These are phyloP conservation scores for Penicillium olsonii DNA, from an alignment of 2,329 filamentous ascomycete species.

Conservation along the genomic window DNA sequence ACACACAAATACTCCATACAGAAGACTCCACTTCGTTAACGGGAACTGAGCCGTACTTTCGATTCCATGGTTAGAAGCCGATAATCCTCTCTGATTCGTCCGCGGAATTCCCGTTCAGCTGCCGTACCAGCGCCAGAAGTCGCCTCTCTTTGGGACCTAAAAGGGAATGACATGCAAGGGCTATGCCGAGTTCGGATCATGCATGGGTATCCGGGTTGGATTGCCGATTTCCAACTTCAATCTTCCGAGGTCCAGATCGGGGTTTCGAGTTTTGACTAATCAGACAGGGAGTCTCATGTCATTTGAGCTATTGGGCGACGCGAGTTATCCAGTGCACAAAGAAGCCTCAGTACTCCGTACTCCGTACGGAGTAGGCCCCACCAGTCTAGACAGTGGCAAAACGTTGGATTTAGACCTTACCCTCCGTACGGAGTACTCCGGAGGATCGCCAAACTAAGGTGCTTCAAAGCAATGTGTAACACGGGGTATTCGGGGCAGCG, in stretches of 20 bases:
- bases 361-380: not conserved
- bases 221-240: conserved; percentile 6
- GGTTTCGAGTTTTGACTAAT: conserved; percentile 1
- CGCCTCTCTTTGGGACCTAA: conserved; percentile 7
- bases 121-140: conserved; percentile 7
- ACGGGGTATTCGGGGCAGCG: no score
- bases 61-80: conserved; percentile 15
- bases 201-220: not conserved
- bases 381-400: conserved; percentile 2
- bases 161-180: conserved; percentile 1
- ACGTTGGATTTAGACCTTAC: not conserved
- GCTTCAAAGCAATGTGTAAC: not conserved
- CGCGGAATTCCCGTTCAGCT: conserved; percentile 18
- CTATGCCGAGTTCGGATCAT: not conserved
- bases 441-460: not conserved
- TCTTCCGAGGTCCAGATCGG: conserved; percentile 8
- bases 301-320: no score
- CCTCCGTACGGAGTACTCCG: no score
- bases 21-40: no score
- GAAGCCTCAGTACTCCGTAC: no score
- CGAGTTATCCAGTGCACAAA: no score
- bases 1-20: conserved; percentile 5
- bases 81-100: no score
- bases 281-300: no score
- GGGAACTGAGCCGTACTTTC: conserved; percentile 1